Conservation (phyloP, 1,139 yeast species). For the Yamadazyma trypodendri region DNA sequence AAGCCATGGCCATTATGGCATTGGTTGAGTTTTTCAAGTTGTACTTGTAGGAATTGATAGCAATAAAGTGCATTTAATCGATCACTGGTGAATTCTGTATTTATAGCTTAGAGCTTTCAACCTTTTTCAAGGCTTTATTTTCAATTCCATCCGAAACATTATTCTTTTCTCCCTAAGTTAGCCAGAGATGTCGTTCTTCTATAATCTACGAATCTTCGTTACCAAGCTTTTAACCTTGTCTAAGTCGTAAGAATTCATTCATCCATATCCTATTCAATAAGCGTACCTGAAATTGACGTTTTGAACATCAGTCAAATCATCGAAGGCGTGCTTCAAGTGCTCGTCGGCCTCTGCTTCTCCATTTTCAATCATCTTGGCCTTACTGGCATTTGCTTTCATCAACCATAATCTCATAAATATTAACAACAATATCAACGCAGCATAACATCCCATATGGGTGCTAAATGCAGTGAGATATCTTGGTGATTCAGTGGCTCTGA, state of each 20-base stretch:
- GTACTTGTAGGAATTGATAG: conserved; percentile 17
- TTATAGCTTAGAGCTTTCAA: too few relatives aligned
- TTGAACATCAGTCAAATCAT: conserved; percentile 39
- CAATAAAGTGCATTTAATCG: conserved; percentile 3
- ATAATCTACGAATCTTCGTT: too few relatives aligned
- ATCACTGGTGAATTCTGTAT: too few relatives aligned
- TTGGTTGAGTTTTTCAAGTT: conserved; percentile 25
- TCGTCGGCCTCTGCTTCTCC: conserved; percentile 14
- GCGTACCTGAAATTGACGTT: conserved; percentile 35
- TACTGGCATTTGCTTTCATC: conserved; percentile 22
- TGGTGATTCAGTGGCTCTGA: conserved; percentile 27
- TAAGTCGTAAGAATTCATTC: conserved; percentile 1
- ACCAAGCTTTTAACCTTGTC: too few relatives aligned
- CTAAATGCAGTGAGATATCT: conserved; percentile 27
- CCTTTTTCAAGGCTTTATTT: too few relatives aligned
- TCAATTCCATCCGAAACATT: too few relatives aligned
- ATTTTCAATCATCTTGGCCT: conserved; percentile 15
- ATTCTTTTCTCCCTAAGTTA: too few relatives aligned
- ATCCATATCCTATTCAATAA: conserved; percentile 15
- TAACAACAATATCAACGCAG: conserved; percentile 25
- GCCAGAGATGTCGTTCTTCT: too few relatives aligned
- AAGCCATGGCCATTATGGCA: conserved; percentile 37
- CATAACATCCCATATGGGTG: conserved; percentile 28
- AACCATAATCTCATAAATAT: conserved; percentile 23
- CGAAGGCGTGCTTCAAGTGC: conserved; percentile 23